phyloP scores from a whole-genome alignment of 257 asterid genomes.

The Solanum etuberosum region DNA sequence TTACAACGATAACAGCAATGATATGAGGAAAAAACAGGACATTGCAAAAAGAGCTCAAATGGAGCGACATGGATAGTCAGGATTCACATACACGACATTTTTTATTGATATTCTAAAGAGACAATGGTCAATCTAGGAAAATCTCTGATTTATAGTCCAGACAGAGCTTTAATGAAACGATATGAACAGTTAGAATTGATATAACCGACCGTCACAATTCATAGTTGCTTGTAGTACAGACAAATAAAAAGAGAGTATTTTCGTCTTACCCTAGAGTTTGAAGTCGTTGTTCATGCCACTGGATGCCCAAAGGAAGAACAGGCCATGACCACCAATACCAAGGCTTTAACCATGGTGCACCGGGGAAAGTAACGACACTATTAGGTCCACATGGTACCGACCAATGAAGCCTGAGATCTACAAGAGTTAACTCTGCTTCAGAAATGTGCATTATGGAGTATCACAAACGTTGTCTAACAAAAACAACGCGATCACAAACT shows the following conservation, averaged over 20 bases:
- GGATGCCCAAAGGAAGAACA: constrained; percentile 74
- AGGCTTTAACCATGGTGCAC: constrained; percentile 85
- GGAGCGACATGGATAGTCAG: background rate
- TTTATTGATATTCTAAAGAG: background rate
- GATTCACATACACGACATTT: background rate
- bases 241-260: background rate
- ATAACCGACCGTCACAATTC: background rate
- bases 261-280: constrained; percentile 64
- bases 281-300: constrained; percentile 69
- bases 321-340: constrained; percentile 99
- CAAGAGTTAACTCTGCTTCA: background rate
- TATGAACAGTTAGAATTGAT: background rate
- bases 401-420: constrained; percentile 84
- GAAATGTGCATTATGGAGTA: background rate
- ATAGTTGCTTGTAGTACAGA: background rate
- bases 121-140: background rate
- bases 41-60: background rate
- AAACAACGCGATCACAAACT: constrained; percentile 2
- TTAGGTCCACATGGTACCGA: constrained; percentile 87
- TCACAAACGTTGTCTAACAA: background rate
- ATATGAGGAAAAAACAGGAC: background rate
- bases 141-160: background rate
- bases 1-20: background rate
- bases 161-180: background rate
- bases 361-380: constrained; percentile 82